A percentile compares a stretch with the other conserved stretches of the same genome.
Evolutionary conservation across 805 yeast species (phyloP).

Genomic region (Candida sphagnicola): DNA sequence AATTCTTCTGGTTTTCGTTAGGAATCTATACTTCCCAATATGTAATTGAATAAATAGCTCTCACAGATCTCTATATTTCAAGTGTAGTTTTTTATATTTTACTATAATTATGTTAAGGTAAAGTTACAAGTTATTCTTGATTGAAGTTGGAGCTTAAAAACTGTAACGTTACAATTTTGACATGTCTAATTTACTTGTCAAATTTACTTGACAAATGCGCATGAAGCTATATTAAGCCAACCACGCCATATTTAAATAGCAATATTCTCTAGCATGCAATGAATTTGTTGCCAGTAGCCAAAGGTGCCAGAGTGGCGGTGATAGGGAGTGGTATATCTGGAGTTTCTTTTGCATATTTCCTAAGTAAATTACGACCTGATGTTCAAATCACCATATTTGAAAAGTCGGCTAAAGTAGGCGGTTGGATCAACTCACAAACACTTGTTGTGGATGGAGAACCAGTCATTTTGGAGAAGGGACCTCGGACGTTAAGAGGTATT

Average conservation of each 20-base stretch:
- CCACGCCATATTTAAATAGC: no score
- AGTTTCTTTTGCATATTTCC: constrained; percentile 64
- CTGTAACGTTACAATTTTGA: no score
- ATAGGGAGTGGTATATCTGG: constrained; percentile 92
- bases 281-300: constrained; percentile 16
- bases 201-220: no score
- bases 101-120: no score
- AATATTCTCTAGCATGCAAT: constrained; percentile 5
- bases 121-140: no score
- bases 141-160: no score
- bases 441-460: constrained; percentile 21
- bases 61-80: no score
- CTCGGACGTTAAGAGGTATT: constrained; percentile 82
- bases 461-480: constrained; percentile 73
- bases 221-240: no score
- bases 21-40: no score
- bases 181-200: no score
- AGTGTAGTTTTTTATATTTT: no score
- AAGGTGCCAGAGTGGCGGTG: constrained; percentile 55
- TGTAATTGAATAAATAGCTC: no score
- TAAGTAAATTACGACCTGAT: constrained; percentile 75
- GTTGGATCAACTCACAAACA: constrained; percentile 64
- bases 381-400: constrained; percentile 63
- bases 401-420: constrained; percentile 55
- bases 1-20: not conserved